phyloP scores from a whole-genome alignment of 257 asterid species.

The Scutellaria galericulata region DNA sequence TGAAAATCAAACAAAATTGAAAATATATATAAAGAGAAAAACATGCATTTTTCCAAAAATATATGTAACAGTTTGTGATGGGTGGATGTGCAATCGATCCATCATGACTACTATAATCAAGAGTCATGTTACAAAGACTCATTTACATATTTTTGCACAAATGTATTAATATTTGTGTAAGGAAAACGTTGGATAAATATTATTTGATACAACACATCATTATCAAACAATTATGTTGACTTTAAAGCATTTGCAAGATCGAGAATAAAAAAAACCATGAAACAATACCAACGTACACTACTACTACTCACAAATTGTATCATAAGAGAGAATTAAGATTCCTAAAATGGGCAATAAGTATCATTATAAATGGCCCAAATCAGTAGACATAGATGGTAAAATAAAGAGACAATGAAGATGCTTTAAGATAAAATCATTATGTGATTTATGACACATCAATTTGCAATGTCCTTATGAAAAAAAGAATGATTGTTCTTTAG shows the following conservation, averaged over 20 bases:
- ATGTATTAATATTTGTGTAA: too few species aligned
- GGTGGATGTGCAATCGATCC: too few species aligned
- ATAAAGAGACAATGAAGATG: slow-evolving; percentile 28
- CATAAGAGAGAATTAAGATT: background rate
- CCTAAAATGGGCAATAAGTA: slow-evolving; percentile 8
- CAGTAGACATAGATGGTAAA: slow-evolving; percentile 2
- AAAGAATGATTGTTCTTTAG: background rate
- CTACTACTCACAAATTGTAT: background rate
- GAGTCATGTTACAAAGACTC: too few species aligned
- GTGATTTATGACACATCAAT: slow-evolving; percentile 42
- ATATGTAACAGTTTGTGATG: too few species aligned
- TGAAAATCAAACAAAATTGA: too few species aligned
- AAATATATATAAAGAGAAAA: too few species aligned
- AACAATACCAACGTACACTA: background rate
- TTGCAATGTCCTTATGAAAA: slow-evolving; percentile 27
- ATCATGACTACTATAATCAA: too few species aligned
- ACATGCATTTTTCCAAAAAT: too few species aligned
- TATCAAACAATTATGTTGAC: slow-evolving; percentile 14
- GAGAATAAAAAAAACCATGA: slow-evolving; percentile 20
- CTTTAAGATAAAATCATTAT: slow-evolving; percentile 35
- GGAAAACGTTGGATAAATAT: too few species aligned
- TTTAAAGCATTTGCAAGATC: background rate
- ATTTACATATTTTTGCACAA: too few species aligned
- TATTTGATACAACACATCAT: too few species aligned
- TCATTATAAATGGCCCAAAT: slow-evolving; percentile 14